Evolutionary conservation across 2,329 filamentous ascomycete genomes (phyloP).

Genomic region (Aspergillus aculeatus): DNA sequence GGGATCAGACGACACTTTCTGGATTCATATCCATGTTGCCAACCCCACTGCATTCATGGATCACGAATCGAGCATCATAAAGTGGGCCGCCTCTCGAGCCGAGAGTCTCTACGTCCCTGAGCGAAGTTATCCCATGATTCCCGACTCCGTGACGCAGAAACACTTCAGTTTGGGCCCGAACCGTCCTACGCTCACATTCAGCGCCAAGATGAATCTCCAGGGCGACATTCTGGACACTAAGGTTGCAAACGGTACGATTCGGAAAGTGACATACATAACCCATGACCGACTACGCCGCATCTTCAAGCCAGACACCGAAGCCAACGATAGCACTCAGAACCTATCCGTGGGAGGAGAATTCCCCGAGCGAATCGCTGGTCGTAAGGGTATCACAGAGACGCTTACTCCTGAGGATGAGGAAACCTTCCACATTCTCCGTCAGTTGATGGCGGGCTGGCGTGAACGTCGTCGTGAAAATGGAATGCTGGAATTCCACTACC

Average conservation of each 20-base stretch:
- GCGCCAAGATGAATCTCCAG: constrained; percentile 52
- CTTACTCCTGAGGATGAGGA: constrained; percentile 36
- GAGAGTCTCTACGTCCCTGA: constrained; percentile 56
- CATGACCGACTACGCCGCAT: constrained; percentile 42
- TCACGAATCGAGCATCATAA: constrained; percentile 51
- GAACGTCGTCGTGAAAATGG: constrained; percentile 39
- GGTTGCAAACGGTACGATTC: constrained; percentile 53
- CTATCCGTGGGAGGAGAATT: constrained; percentile 34
- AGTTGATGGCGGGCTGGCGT: constrained; percentile 42
- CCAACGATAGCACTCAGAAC: constrained; percentile 14
- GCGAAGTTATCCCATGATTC: constrained; percentile 57
- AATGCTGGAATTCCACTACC: constrained; percentile 35
- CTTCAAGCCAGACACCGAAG: constrained; percentile 30
- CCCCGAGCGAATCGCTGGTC: constrained; percentile 15
- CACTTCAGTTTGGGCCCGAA: constrained; percentile 55
- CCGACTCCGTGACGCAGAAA: constrained; percentile 47
- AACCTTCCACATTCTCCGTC: constrained; percentile 35
- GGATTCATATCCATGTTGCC: constrained; percentile 63
- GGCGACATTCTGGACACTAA: constrained; percentile 56
- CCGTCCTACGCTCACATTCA: constrained; percentile 62
- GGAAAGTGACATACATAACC: constrained; percentile 56
- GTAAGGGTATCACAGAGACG: constrained; percentile 25
- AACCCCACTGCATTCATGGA: constrained; percentile 63
- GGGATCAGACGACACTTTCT: constrained; percentile 48
- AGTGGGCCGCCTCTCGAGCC: constrained; percentile 56